Evolutionary conservation across 2,329 filamentous ascomycete species (phyloP).

Genomic region (Paecilomyces formosus): DNA sequence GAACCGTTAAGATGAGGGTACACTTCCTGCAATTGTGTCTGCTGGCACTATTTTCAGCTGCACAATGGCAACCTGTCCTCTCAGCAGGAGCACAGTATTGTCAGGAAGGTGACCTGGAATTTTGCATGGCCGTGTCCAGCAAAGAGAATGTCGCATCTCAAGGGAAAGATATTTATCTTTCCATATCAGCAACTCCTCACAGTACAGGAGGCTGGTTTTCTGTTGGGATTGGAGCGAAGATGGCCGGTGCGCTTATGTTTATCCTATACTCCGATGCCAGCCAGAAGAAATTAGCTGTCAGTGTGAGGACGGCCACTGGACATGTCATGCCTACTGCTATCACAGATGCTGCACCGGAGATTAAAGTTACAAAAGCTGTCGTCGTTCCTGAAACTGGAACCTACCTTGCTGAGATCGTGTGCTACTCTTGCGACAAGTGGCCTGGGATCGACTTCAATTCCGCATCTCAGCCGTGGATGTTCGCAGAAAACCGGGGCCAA

Average conservation of each 20-base stretch:
- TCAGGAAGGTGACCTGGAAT: slow-evolving; percentile 1
- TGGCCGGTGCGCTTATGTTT: slow-evolving; percentile 22
- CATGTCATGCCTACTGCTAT: slow-evolving; percentile 15
- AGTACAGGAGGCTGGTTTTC: slow-evolving; percentile 14
- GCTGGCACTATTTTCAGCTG: background rate
- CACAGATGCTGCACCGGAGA: slow-evolving; percentile 28
- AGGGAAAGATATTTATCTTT: slow-evolving; percentile 6
- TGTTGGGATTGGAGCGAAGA: slow-evolving; percentile 17
- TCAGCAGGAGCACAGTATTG: slow-evolving; percentile 7
- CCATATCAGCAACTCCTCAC: slow-evolving; percentile 4
- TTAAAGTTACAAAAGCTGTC: slow-evolving; percentile 39
- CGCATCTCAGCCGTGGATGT: slow-evolving; percentile 44
- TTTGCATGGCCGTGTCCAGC: slow-evolving; percentile 6
- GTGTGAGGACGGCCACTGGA: slow-evolving; percentile 15
- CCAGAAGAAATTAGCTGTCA: slow-evolving; percentile 18
- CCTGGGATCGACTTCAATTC: slow-evolving; percentile 42
- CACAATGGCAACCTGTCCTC: slow-evolving; percentile 1
- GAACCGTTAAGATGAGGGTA: background rate
- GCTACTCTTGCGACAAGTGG: slow-evolving; percentile 48
- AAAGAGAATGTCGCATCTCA: slow-evolving; percentile 4
- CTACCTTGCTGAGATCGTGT: slow-evolving; percentile 43
- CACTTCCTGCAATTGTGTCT: background rate
- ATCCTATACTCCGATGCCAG: slow-evolving; percentile 16
- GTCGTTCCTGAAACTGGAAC: slow-evolving; percentile 33
- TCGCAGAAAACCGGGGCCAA: slow-evolving; percentile 47